Base-by-base conservation (phyloP, 2,329 filamentous ascomycete species). In the Grosmannia huntii region DNA sequence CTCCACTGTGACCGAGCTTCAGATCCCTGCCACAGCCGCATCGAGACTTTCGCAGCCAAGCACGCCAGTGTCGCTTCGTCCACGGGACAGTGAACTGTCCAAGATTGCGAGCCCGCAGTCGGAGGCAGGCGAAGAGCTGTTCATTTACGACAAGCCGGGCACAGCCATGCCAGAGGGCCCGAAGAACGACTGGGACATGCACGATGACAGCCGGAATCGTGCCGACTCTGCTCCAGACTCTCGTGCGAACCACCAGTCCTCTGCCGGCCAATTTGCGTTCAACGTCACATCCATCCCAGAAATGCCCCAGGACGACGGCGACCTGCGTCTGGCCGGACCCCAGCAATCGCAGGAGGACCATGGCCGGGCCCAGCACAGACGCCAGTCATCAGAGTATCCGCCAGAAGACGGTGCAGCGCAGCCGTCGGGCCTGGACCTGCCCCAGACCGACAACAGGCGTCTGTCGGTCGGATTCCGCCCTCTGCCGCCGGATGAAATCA, bases 401-500 rank as follows among this genome's bases (percentile, higher is more conserved):
- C 58, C 56, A 16, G 62, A 64, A 12, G 65, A 67, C 28, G 23
- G 21, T 14, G 25, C 9, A 14, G n/a, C 33, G 23, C 51, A 65
- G 6, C 62, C 66, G 44, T 61, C 64, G 5, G 71, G 70, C 38
- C 72, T 86, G 7, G 77, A 74, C 55, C 76, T 85, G 53, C 82
- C 83, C 1, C 73, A 74, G 19, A 73, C 77, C 60, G 73, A 81
- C 60, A 76, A 73, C 65, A 79, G 79, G 61, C 77, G 84, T 59
- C 70, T 86, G n/a, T 87, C 84, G 1, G 80, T 86, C 52, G 83
- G 84, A 31, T 80, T 95, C 70, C 86, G 94, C 19, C 94, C 94
- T 25, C 78, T 99, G 62, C 94, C 94, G 5, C 89, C 90, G 41
- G 85, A 91, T 67, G 88, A 95, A 63, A 83, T 89, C 57, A 79